Evolutionary conservation across 2,329 filamentous ascomycete genomes (phyloP).

Genomic region (Aschersonia sp.): DNA sequence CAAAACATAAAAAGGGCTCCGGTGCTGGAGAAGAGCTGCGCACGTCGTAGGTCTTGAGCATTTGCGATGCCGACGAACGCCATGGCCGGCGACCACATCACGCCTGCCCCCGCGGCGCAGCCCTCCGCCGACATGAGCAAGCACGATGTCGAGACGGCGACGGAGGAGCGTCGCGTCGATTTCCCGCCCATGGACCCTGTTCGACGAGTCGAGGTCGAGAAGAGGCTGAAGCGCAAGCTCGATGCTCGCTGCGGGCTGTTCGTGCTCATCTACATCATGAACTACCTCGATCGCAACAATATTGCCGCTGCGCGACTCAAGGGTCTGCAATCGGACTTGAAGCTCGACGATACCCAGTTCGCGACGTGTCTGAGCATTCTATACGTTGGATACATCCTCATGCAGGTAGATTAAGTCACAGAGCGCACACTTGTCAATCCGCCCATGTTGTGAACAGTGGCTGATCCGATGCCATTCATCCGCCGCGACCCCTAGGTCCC

Average conservation of each 20-base stretch:
- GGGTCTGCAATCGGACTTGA: slow-evolving; percentile 47
- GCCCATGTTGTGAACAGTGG: neutral
- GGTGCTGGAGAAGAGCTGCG: no score
- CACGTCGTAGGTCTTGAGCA: no score
- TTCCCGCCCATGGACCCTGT: slow-evolving; percentile 21
- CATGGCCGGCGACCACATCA: slow-evolving; percentile 8
- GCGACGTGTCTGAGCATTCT: slow-evolving; percentile 49
- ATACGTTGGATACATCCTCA: slow-evolving; percentile 52
- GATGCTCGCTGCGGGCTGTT: slow-evolving; percentile 54
- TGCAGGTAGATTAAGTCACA: slow-evolving; percentile 25
- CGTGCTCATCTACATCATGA: slow-evolving; percentile 61
- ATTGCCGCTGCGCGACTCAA: slow-evolving; percentile 53
- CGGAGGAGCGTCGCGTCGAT: neutral
- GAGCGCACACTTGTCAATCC: neutral
- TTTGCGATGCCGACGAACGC: neutral
- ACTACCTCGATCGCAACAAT: slow-evolving; percentile 57
- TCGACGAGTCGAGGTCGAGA: slow-evolving; percentile 43
- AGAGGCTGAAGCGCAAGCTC: slow-evolving; percentile 53
- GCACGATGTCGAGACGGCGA: slow-evolving; percentile 2
- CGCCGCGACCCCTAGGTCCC: slow-evolving; percentile 19
- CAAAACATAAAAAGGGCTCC: no score
- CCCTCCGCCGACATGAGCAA: slow-evolving; percentile 1
- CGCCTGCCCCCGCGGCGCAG: slow-evolving; percentile 2
- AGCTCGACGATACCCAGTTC: slow-evolving; percentile 42
- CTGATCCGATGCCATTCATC: neutral